Evolutionary conservation across 805 yeast species (phyloP).

Genomic region (Helenozyma baotianmanensis): DNA sequence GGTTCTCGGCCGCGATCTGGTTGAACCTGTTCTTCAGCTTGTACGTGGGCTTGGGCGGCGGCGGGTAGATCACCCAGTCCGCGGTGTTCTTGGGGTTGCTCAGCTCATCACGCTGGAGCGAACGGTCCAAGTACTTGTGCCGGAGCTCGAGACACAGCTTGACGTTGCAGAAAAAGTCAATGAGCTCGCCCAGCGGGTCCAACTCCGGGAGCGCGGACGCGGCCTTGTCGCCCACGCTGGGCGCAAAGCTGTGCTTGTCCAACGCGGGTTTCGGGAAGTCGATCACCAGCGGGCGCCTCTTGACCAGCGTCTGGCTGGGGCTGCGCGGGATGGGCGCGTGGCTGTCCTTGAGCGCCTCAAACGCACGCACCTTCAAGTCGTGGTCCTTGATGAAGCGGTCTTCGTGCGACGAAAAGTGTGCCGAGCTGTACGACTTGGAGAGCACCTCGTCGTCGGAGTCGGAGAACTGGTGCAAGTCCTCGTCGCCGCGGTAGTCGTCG

Average conservation of each 20-base stretch:
- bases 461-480: conserved; percentile 9
- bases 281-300: conserved; percentile 35
- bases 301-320: conserved; percentile 28
- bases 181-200: conserved; percentile 62
- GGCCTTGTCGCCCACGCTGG: conserved; percentile 4
- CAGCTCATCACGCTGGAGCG: conserved; percentile 60
- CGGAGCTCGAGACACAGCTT: conserved; percentile 68
- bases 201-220: conserved; percentile 40
- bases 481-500: conserved; percentile 3
- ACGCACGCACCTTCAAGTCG: conserved; percentile 61
- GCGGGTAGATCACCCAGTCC: conserved; percentile 82
- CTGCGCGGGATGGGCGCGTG: conserved; percentile 25
- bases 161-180: conserved; percentile 59
- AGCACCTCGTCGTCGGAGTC: conserved; percentile 25
- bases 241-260: conserved; percentile 17
- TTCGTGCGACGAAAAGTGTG: conserved; percentile 63
- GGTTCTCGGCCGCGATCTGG: conserved; percentile 34
- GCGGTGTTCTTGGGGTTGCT: conserved; percentile 80
- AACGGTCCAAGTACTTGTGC: conserved; percentile 64
- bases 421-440: conserved; percentile 33
- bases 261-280: conserved; percentile 27
- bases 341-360: conserved; percentile 38
- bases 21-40: conserved; percentile 57
- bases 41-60: conserved; percentile 85
- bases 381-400: conserved; percentile 61